phyloP scores from a whole-genome alignment of 306 rosid species.

The Prunus dulcis region DNA sequence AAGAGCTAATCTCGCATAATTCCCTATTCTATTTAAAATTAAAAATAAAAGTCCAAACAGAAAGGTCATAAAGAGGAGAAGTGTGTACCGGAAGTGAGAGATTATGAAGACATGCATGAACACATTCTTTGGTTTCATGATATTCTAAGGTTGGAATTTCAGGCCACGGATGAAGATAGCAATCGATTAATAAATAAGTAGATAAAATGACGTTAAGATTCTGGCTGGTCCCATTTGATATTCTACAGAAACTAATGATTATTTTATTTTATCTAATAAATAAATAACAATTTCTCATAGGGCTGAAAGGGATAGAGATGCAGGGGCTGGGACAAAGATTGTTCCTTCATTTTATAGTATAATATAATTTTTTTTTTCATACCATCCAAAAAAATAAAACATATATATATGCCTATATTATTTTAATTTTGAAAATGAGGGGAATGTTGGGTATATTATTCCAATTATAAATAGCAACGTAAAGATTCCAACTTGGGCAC shows the following conservation, averaged over 20 bases:
- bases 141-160: neutral
- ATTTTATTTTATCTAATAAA: neutral
- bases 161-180: neutral
- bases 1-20: no score
- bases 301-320: neutral
- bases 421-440: neutral
- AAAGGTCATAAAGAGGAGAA: neutral
- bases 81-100: neutral
- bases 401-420: no score
- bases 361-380: neutral
- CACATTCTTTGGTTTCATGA: conserved; percentile 8
- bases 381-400: no score
- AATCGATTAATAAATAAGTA: neutral
- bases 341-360: neutral
- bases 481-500: neutral
- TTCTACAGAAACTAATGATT: neutral
- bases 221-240: neutral
- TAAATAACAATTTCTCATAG: neutral
- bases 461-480: neutral
- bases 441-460: neutral
- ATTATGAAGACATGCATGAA: conserved; percentile 27
- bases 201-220: neutral
- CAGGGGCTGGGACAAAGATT: neutral
- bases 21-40: no score
- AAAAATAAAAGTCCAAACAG: no score